phyloP scores from a whole-genome alignment of 2,329 filamentous ascomycete species.

The Alternaria viburni region DNA sequence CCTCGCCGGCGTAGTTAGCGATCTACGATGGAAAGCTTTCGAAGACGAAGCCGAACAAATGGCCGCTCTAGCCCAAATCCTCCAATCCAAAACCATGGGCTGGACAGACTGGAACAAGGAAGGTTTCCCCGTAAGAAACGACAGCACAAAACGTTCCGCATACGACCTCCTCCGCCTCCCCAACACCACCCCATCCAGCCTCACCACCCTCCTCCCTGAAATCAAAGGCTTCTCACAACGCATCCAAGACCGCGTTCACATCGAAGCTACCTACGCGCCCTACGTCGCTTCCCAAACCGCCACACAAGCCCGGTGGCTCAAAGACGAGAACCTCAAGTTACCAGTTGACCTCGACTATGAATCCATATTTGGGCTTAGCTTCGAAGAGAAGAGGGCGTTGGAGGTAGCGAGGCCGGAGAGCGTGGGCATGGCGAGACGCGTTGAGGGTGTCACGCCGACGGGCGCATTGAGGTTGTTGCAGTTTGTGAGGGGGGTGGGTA shows the following conservation, averaged over 20 bases:
- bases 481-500: slow-evolving; percentile 61
- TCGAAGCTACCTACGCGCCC: slow-evolving; percentile 86
- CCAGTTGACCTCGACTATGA: slow-evolving; percentile 80
- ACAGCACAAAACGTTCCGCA: slow-evolving; percentile 71
- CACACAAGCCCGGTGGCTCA: slow-evolving; percentile 69
- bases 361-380: slow-evolving; percentile 73
- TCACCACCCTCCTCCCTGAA: slow-evolving; percentile 65
- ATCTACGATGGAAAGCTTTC: slow-evolving; percentile 77
- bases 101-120: slow-evolving; percentile 70
- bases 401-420: slow-evolving; percentile 77
- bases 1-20: slow-evolving; percentile 77
- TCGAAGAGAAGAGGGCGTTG: slow-evolving; percentile 77
- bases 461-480: slow-evolving; percentile 64
- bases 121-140: slow-evolving; percentile 72
- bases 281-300: slow-evolving; percentile 78
- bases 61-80: slow-evolving; percentile 65
- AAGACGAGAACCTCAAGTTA: slow-evolving; percentile 77
- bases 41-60: slow-evolving; percentile 70
- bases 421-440: slow-evolving; percentile 83
- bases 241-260: slow-evolving; percentile 72
- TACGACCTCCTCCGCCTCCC: slow-evolving; percentile 77
- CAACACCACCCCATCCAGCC: slow-evolving; percentile 60
- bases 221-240: slow-evolving; percentile 61
- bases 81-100: slow-evolving; percentile 65
- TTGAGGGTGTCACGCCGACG: slow-evolving; percentile 74